Percentiles rank a stretch among this genome's conserved stretches.
These are phyloP conservation scores for Fomitiporia mediterranea DNA, from an alignment of 1,284 basidiomycete species.

Conservation along the genomic window DNA sequence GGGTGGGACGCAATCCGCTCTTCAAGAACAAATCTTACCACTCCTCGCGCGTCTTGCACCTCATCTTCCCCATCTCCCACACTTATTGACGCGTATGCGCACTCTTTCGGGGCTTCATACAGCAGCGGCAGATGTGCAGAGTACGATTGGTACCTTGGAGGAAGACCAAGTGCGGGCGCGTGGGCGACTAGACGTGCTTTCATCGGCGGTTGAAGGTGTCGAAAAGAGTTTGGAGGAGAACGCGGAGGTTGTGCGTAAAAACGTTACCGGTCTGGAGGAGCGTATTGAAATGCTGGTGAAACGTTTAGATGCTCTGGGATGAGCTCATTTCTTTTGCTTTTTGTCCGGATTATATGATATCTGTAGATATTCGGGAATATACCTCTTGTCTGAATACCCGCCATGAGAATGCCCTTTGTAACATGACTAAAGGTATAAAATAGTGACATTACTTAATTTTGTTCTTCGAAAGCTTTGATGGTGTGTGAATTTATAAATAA, in stretches of 20 bases:
- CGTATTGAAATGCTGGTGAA: constrained; percentile 53
- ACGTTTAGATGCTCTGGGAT: constrained; percentile 42
- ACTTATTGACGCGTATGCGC: constrained; percentile 83
- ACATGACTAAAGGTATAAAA: too few species aligned
- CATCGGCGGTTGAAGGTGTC: constrained; percentile 63
- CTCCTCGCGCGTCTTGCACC: constrained; percentile 82
- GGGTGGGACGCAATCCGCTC: constrained; percentile 29
- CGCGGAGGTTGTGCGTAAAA: constrained; percentile 60
- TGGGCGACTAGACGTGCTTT: constrained; percentile 63
- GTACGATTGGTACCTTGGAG: constrained; percentile 64
- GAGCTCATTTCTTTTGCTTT: neutral
- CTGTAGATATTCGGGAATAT: neutral
- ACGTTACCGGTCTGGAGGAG: constrained; percentile 67
- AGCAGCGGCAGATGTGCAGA: constrained; percentile 75
- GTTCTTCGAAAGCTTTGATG: too few species aligned
- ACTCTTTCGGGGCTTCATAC: constrained; percentile 82
- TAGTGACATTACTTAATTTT: too few species aligned
- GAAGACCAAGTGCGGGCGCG: constrained; percentile 61
- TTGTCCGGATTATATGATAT: neutral
- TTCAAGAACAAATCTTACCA: constrained; percentile 69
- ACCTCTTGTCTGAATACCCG: neutral
- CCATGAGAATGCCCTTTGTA: too few species aligned
- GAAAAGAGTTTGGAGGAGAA: constrained; percentile 78
- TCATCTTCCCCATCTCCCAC: constrained; percentile 84
- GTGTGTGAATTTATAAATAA: neutral